Evolutionary conservation across 2,329 filamentous ascomycete genomes (phyloP).

Genomic region (Hortaea werneckii): DNA sequence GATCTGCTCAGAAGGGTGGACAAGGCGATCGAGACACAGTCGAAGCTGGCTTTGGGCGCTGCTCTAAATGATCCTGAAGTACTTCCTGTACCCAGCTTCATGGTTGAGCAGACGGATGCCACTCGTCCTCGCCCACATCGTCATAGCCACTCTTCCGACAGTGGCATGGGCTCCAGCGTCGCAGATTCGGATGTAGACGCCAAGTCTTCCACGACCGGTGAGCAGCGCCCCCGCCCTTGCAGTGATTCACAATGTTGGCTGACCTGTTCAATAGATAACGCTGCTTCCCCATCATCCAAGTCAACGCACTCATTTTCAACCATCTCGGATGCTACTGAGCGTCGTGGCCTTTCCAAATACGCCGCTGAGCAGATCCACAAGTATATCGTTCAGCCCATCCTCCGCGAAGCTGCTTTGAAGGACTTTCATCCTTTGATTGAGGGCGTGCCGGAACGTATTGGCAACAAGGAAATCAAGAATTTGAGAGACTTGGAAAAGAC

Average conservation of each 20-base stretch:
- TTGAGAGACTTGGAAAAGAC: slow-evolving; percentile 92
- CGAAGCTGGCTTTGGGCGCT: slow-evolving; percentile 24
- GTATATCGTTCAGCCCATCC: slow-evolving; percentile 66
- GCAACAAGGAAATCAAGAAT: slow-evolving; percentile 76
- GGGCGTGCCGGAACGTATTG: slow-evolving; percentile 69
- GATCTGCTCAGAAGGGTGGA: slow-evolving; percentile 37
- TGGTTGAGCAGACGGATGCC: slow-evolving; percentile 27
- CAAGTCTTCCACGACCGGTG: slow-evolving; percentile 17
- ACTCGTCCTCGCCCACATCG: slow-evolving; percentile 30
- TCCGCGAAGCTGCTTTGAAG: slow-evolving; percentile 61
- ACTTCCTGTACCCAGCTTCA: slow-evolving; percentile 37
- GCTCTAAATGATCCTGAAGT: slow-evolving; percentile 40
- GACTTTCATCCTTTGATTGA: slow-evolving; percentile 72
- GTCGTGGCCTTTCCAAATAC: slow-evolving; percentile 49
- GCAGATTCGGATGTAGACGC: slow-evolving; percentile 23
- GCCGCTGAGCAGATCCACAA: slow-evolving; percentile 71
- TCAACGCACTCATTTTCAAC: slow-evolving; percentile 31
- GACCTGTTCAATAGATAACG: too few relatives aligned
- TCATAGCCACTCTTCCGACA: slow-evolving; percentile 70
- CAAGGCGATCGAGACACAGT: slow-evolving; percentile 30
- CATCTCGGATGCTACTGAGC: slow-evolving; percentile 31
- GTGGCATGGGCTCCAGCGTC: slow-evolving; percentile 77
- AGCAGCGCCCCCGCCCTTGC: slow-evolving; percentile 5
- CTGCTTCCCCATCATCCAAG: neutral
- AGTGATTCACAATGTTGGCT: too few relatives aligned